Conservation (phyloP, 2,329 filamentous ascomycete species). For the Zymoseptoria pseudotritici region DNA sequence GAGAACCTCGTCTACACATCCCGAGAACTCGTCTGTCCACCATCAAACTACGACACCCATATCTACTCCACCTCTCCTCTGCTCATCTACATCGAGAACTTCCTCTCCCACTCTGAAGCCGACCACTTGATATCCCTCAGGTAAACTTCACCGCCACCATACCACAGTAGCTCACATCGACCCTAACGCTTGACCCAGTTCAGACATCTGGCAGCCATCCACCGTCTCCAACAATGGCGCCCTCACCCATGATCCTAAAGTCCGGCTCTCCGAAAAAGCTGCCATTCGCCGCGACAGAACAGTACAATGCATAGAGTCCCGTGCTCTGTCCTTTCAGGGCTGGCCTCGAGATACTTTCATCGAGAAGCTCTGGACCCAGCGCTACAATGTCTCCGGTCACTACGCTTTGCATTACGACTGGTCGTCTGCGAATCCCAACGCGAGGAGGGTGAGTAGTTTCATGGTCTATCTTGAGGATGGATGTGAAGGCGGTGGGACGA, state of each 20-base stretch:
- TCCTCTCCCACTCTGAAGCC: constrained; percentile 11
- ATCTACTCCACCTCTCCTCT: constrained; percentile 48
- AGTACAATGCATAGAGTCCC: constrained; percentile 52
- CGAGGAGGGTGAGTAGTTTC: constrained; percentile 47
- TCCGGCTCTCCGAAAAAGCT: constrained; percentile 49
- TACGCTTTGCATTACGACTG: constrained; percentile 56
- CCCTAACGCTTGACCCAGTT: constrained; percentile 16
- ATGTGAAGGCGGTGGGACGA: constrained; percentile 52
- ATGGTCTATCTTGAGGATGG: constrained; percentile 53
- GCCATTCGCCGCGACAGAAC: constrained; percentile 40
- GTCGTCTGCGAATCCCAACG: constrained; percentile 31
- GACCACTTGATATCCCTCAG: constrained; percentile 39
- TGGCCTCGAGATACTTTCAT: constrained; percentile 52
- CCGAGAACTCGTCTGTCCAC: constrained; percentile 31
- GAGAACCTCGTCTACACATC: constrained; percentile 38
- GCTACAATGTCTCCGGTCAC: constrained; percentile 51
- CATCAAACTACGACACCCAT: constrained; percentile 37
- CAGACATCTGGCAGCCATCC: constrained; percentile 46
- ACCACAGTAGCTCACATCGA: neutral
- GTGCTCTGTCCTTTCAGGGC: constrained; percentile 53
- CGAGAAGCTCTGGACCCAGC: constrained; percentile 54
- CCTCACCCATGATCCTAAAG: constrained; percentile 39
- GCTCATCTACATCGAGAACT: constrained; percentile 47
- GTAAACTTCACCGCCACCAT: constrained; percentile 29
- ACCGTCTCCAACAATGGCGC: constrained; percentile 46